phyloP scores from a whole-genome alignment of 129 eudicot genomes.

The Helichrysum umbraculigerum region DNA sequence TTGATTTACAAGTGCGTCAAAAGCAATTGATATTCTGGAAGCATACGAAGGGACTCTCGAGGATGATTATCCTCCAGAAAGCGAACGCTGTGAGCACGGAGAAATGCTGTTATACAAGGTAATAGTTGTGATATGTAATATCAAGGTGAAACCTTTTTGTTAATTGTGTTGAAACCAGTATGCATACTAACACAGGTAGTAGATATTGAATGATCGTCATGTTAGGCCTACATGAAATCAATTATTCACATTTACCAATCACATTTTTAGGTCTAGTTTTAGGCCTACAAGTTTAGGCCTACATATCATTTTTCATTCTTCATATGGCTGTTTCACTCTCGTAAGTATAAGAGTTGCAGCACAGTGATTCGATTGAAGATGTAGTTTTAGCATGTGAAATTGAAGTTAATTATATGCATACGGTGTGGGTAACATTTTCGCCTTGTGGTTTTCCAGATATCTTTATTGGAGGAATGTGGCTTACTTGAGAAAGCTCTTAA shows the following conservation, averaged over 20 bases:
- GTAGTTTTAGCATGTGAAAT: neutral
- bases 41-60: constrained; percentile 99
- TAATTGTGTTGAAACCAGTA: constrained; percentile 1
- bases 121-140: constrained; percentile 29
- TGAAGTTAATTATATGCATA: neutral
- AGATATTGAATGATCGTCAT: neutral
- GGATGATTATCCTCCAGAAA: constrained; percentile 94
- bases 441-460: constrained; percentile 46
- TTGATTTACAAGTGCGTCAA: constrained; percentile 62
- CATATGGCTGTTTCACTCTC: neutral
- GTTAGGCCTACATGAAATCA: no score
- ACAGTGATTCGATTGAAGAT: neutral
- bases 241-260: no score
- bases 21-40: constrained; percentile 94
- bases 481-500: constrained; percentile 69
- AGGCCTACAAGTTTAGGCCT: no score
- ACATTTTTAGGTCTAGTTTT: no score
- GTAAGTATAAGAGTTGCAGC: neutral
- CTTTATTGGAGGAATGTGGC: constrained; percentile 86
- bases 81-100: constrained; percentile 89
- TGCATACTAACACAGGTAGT: constrained; percentile 8
- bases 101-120: constrained; percentile 99
- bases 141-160: neutral
- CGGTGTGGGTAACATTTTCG: neutral
- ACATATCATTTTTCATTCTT: neutral